Evolutionary conservation across 768 basidiomycete genomes (phyloP).

Genomic region (Hortiboletus flavorubellus): DNA sequence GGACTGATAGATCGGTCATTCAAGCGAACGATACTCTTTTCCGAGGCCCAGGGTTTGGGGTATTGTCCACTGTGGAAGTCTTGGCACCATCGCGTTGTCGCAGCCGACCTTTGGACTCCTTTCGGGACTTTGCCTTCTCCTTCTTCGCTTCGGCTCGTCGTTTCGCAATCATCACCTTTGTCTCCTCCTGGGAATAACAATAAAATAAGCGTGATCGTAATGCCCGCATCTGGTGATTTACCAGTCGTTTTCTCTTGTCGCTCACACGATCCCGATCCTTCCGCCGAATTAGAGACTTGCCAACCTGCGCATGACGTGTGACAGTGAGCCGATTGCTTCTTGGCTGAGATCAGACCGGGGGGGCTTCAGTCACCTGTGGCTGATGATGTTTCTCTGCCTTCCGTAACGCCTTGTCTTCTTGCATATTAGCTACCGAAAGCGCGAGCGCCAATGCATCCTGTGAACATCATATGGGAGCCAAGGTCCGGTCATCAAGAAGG

Average conservation of each 20-base stretch:
- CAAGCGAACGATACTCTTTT: conserved; percentile 35
- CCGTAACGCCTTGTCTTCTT: conserved; percentile 42
- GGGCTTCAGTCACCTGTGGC: conserved; percentile 33
- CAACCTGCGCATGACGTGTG: conserved; percentile 20
- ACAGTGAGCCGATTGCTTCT: conserved; percentile 20
- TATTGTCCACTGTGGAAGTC: conserved; percentile 9
- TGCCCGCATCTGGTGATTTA: conserved; percentile 25
- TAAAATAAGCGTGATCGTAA: conserved; percentile 10
- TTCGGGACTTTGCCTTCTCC: conserved; percentile 36
- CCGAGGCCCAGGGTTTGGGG: conserved; percentile 20
- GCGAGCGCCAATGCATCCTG: conserved; percentile 50
- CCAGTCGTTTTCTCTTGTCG: conserved; percentile 38
- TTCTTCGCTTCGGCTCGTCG: conserved; percentile 38
- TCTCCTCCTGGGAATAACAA: conserved; percentile 37
- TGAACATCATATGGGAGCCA: conserved; percentile 12
- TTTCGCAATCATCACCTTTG: conserved; percentile 37
- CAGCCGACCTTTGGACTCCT: conserved; percentile 14
- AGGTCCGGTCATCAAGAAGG: conserved; percentile 21
- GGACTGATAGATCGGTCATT: conserved; percentile 17
- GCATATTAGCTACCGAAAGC: conserved; percentile 40
- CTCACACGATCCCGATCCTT: conserved; percentile 26
- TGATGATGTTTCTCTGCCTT: conserved; percentile 41
- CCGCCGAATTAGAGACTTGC: conserved; percentile 26
- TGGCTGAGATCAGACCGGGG: conserved; percentile 8
- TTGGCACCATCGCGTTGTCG: conserved; percentile 10